Evolutionary conservation across 176 grass and related monocot species (phyloP).

Genomic region (Ensete glaucum): DNA sequence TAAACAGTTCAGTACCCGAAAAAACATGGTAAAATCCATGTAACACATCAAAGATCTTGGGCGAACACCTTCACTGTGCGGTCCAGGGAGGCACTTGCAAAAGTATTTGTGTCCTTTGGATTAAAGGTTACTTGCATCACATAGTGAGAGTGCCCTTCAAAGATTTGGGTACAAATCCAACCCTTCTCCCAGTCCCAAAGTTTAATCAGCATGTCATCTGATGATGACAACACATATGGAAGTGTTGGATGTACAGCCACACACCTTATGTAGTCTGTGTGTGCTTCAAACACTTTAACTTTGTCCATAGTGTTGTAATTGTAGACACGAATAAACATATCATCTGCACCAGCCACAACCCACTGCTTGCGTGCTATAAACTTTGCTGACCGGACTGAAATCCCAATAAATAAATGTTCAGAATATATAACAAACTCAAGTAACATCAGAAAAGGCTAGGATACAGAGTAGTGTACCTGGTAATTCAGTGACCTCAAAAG

Average conservation of each 20-base stretch:
- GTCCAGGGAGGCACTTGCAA: slow-evolving; percentile 95
- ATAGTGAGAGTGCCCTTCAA: slow-evolving; percentile 98
- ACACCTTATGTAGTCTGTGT: slow-evolving; percentile 51
- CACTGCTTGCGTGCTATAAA: slow-evolving; percentile 93
- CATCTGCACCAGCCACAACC: slow-evolving; percentile 98
- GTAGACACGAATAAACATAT: slow-evolving; percentile 75
- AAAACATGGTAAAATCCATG: not conserved
- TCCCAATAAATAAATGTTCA: slow-evolving; percentile 24
- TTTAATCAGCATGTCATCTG: slow-evolving; percentile 99
- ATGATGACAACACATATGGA: slow-evolving; percentile 91
- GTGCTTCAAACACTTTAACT: slow-evolving; percentile 18
- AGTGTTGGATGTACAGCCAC: slow-evolving; percentile 96
- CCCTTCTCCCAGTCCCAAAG: slow-evolving; percentile 99
- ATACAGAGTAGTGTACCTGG: slow-evolving; percentile 40
- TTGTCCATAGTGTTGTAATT: slow-evolving; percentile 26
- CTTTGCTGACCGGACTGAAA: slow-evolving; percentile 87
- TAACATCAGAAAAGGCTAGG: not conserved
- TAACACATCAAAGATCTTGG: not conserved
- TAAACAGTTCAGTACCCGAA: not conserved
- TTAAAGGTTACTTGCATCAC: slow-evolving; percentile 99
- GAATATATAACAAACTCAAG: not conserved
- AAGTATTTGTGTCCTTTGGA: slow-evolving; percentile 96
- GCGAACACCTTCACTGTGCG: slow-evolving; percentile 77
- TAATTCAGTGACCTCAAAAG: slow-evolving; percentile 33
- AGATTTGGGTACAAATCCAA: slow-evolving; percentile 98